A percentile compares a stretch with the other conserved stretches of the same genome.
Evolutionary conservation across 1,284 basidiomycete genomes (phyloP).

Genomic region (Cutaneotrichosporon sp.): DNA sequence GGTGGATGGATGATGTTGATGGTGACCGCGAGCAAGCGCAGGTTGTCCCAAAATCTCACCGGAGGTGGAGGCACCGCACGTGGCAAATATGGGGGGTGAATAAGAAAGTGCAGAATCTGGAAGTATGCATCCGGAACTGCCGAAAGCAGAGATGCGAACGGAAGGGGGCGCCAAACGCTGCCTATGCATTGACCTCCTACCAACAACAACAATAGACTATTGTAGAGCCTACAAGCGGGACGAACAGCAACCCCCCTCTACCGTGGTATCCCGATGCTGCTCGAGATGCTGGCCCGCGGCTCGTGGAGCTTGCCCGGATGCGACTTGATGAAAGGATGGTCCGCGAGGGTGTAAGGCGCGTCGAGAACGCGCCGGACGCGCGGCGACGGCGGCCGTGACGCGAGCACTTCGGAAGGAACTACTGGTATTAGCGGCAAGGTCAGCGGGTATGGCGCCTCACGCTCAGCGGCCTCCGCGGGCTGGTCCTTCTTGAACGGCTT

Average conservation of each 20-base stretch:
- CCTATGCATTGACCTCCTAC: too few species aligned
- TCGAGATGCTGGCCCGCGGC: neutral
- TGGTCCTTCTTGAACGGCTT: neutral
- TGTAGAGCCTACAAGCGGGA: neutral
- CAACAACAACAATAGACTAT: neutral
- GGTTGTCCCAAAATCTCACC: conserved; percentile 13
- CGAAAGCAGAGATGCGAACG: too few species aligned
- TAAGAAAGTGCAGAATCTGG: neutral
- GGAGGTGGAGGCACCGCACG: neutral
- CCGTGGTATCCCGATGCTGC: neutral
- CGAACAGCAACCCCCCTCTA: neutral
- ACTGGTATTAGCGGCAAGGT: too few species aligned
- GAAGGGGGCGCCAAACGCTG: neutral
- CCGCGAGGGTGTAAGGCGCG: neutral
- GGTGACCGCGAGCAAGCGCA: neutral
- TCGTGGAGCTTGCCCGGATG: neutral
- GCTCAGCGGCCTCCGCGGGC: neutral
- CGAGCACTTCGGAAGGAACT: neutral
- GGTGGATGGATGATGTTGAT: conserved; percentile 3
- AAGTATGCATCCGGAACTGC: neutral
- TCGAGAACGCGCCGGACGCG: neutral
- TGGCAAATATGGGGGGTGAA: neutral
- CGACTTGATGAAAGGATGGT: neutral
- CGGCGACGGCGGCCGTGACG: too few species aligned
- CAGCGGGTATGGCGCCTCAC: too few species aligned